phyloP scores from a whole-genome alignment of 2,329 filamentous ascomycete genomes.

The Alternaria ventricosa region DNA sequence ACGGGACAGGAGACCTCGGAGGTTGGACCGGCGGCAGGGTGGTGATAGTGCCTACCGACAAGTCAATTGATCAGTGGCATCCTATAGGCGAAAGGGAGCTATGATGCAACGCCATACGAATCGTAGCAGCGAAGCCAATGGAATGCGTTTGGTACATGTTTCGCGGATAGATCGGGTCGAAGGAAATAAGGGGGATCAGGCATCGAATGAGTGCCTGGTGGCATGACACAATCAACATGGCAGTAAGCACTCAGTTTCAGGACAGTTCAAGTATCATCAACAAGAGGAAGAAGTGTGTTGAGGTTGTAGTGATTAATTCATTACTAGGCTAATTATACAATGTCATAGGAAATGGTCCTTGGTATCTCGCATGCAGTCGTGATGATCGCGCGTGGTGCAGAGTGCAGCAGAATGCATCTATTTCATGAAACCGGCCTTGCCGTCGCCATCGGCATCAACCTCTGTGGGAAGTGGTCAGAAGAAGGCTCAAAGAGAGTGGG shows the following conservation, averaged over 20 bases:
- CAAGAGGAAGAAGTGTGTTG: background rate
- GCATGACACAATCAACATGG: background rate
- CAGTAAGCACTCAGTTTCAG: background rate
- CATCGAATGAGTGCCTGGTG: background rate
- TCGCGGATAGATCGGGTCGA: background rate
- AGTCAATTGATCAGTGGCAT: slow-evolving; percentile 46
- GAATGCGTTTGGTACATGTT: background rate
- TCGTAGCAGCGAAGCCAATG: too few relatives aligned
- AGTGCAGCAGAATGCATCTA: slow-evolving; percentile 44
- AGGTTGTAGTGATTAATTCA: slow-evolving; percentile 1
- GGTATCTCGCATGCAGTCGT: slow-evolving; percentile 11
- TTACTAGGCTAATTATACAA: slow-evolving; percentile 18
- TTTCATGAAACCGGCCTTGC: slow-evolving; percentile 63
- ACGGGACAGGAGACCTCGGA: slow-evolving; percentile 27
- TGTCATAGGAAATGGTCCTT: slow-evolving; percentile 11
- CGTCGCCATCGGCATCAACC: slow-evolving; percentile 61
- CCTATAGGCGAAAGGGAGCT: slow-evolving; percentile 43
- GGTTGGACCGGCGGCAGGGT: slow-evolving; percentile 47
- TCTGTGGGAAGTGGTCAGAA: slow-evolving; percentile 8
- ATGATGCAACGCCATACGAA: slow-evolving; percentile 1
- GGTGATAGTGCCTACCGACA: slow-evolving; percentile 50
- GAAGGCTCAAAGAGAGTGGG: too few relatives aligned
- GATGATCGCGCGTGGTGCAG: slow-evolving; percentile 24
- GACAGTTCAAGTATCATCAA: background rate
- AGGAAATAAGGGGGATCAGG: background rate